These are phyloP conservation scores for Uronychia binucleata DNA, from an alignment of 73 alveolate genomes.

Conservation along the genomic window DNA sequence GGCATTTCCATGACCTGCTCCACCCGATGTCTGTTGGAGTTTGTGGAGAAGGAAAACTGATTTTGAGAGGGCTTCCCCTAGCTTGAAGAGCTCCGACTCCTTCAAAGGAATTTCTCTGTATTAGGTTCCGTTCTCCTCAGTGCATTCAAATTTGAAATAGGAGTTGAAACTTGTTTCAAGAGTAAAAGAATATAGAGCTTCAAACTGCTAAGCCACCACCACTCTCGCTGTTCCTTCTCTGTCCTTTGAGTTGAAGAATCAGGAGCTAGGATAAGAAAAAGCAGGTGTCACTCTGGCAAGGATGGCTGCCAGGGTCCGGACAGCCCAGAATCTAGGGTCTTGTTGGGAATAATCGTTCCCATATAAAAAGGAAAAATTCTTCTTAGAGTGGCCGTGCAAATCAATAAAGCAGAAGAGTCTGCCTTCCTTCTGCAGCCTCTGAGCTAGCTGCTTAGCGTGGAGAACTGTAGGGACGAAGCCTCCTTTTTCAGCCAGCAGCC, in stretches of 20 bases:
- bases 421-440: constrained; percentile 57
- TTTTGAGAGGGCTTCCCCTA: not conserved
- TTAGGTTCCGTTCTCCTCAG: too few species aligned
- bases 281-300: not conserved
- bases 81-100: not conserved
- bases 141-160: not conserved
- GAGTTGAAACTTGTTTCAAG: not conserved
- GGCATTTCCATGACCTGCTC: too few species aligned
- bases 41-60: too few species aligned
- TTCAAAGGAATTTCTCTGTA: not conserved
- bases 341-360: not conserved
- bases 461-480: not conserved
- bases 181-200: not conserved
- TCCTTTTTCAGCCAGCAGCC: constrained; percentile 63
- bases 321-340: not conserved
- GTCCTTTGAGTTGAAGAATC: not conserved
- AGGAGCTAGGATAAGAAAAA: not conserved
- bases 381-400: constrained; percentile 56
- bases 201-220: not conserved
- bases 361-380: not conserved
- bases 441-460: constrained; percentile 58
- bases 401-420: constrained; percentile 52
- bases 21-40: too few species aligned
- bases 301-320: not conserved
- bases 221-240: not conserved